Conservation (phyloP, 2,329 filamentous ascomycete genomes). For the Annulohypoxylon truncatum region DNA sequence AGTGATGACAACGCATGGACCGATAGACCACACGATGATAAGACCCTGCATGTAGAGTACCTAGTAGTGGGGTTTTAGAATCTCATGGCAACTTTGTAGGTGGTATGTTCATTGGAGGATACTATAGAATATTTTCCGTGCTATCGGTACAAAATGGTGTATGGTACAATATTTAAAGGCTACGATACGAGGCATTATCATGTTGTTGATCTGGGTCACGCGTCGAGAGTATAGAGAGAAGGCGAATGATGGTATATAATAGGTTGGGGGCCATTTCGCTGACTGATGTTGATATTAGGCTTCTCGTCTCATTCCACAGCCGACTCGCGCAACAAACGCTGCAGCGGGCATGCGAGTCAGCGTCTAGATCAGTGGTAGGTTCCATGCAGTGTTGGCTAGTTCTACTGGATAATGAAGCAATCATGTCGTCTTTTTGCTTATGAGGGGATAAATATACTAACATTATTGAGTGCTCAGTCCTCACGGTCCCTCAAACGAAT, state of each 20-base stretch:
- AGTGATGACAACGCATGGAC: conserved; percentile 37
- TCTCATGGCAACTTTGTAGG: conserved; percentile 14
- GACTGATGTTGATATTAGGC: conserved; percentile 22
- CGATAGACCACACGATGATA: conserved; percentile 38
- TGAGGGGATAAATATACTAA: background rate
- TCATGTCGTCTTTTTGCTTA: conserved; percentile 1
- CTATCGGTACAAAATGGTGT: background rate
- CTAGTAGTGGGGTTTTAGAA: conserved; percentile 36
- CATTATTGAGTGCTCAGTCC: background rate
- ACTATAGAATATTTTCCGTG: conserved; percentile 15
- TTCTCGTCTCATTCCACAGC: conserved; percentile 33
- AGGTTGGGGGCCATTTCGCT: conserved; percentile 26
- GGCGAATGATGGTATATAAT: background rate
- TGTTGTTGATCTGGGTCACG: conserved; percentile 12
- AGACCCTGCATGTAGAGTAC: conserved; percentile 31
- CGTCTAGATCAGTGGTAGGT: conserved; percentile 23
- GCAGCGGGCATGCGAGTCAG: conserved; percentile 36
- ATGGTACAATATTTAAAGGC: background rate
- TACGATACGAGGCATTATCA: conserved; percentile 2
- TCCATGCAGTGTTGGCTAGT: conserved; percentile 19
- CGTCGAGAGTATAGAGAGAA: background rate
- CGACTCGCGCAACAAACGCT: conserved; percentile 32
- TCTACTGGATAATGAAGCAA: conserved; percentile 16
- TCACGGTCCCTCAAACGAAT: background rate
- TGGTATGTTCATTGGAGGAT: background rate